Evolutionary conservation across 139 green algal genomes (phyloP), one percentile per base, ranked within the genome.

Genomic region (Micractinium conductrix): DNA sequence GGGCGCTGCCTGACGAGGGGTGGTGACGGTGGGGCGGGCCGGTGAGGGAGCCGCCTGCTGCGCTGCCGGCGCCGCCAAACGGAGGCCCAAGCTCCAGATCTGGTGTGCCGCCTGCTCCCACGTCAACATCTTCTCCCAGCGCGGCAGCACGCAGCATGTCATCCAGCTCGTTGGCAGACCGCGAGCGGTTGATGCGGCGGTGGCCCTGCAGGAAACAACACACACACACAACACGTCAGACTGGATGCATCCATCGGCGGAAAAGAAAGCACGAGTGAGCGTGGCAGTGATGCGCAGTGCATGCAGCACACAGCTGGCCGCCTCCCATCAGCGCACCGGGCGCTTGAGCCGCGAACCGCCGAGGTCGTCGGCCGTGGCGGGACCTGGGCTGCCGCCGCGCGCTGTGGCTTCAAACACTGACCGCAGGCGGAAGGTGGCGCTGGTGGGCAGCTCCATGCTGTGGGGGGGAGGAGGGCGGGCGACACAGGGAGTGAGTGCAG

Each of bases 131-230:
- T 35, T n/a, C 35, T 9, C 33, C 72, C 24, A 65, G 43, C 22
- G 22, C 35, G 5, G 74, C 45, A 50, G 28, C 43, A 8, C 74
- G 4, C 0, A 73, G 63, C 38, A 82, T 53, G 14, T 50, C 55
- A 22, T 82, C 76, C 74, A 82, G 76, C 76, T 82, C 55, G 28
- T 82, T 82, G 16, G 76, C 76, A 0, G 38, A 55, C 8, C 76
- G 76, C 10, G 76, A 82, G 55, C 58, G 53, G 74, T 81, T 81
- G 50, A 81, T 44, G 50, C 74, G 74, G 45, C 74, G 74, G 50
- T 81, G 74, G 21, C 74, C 74, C 42, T n/a, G n/a, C n/a, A n/a
- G n/a, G n/a, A n/a, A n/a, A n/a, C n/a, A n/a, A n/a, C n/a, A n/a
- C n/a, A n/a, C n/a, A n/a, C n/a, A n/a, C n/a, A n/a, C n/a, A n/a